Conservation (phyloP, 2,329 filamentous ascomycete genomes). For the Sphaerulina vaccinii region DNA sequence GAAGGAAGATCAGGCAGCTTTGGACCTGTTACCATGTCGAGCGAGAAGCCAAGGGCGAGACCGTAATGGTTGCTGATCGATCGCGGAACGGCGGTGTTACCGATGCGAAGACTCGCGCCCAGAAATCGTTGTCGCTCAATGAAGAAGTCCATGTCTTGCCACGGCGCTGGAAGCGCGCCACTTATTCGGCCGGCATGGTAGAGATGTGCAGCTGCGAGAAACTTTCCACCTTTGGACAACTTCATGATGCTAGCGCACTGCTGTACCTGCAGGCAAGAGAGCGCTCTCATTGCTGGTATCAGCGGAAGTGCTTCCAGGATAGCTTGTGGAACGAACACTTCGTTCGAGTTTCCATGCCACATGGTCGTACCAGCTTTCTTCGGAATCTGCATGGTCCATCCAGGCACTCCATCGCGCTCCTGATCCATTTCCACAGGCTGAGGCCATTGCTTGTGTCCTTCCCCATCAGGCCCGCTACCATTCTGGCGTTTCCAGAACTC, state of each 20-base stretch:
- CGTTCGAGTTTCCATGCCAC: too few relatives aligned
- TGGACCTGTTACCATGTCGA: too few relatives aligned
- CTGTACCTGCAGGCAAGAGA: background rate
- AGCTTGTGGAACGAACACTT: background rate
- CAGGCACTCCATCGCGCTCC: background rate
- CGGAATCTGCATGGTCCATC: background rate
- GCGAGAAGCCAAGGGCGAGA: too few relatives aligned
- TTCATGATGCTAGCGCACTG: background rate
- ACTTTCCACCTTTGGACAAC: background rate
- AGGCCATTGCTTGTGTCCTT: background rate
- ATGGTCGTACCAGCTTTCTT: too few relatives aligned
- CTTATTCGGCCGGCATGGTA: background rate
- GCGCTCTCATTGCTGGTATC: too few relatives aligned
- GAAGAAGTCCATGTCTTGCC: conserved; percentile 1
- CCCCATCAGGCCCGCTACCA: background rate
- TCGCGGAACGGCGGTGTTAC: too few relatives aligned
- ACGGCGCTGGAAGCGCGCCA: background rate
- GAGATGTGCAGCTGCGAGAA: conserved; percentile 1
- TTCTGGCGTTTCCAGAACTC: too few relatives aligned
- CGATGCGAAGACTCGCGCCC: background rate
- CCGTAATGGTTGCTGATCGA: too few relatives aligned
- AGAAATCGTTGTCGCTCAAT: background rate
- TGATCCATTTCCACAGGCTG: background rate
- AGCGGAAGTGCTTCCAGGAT: background rate
- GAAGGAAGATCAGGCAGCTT: too few relatives aligned